Evolutionary conservation across 805 yeast genomes (phyloP).

Genomic region (Zygosaccharomyces bailii): DNA sequence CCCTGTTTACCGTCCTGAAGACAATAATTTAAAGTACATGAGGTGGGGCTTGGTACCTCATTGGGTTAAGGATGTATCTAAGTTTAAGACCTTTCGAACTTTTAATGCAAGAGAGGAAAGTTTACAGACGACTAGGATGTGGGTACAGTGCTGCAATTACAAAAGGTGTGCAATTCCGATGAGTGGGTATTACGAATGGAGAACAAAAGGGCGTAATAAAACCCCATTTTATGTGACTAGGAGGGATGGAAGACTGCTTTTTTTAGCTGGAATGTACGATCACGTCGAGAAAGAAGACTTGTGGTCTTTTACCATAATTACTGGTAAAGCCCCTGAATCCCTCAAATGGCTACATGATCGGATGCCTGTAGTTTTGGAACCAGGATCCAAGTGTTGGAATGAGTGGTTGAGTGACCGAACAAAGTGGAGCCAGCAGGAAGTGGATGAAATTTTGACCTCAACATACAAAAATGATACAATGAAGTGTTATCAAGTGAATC

Average conservation of each 20-base stretch:
- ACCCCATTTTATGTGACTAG: conserved; percentile 65
- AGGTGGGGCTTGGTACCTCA: conserved; percentile 76
- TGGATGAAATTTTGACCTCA: conserved; percentile 42
- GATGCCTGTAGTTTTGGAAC: conserved; percentile 70
- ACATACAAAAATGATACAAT: conserved; percentile 38
- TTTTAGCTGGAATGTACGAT: conserved; percentile 59
- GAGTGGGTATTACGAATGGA: conserved; percentile 88
- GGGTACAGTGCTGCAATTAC: conserved; percentile 50
- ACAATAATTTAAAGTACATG: conserved; percentile 49
- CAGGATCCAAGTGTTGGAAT: conserved; percentile 55
- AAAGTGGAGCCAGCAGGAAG: conserved; percentile 39
- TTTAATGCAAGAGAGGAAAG: conserved; percentile 77
- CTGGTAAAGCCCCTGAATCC: conserved; percentile 63
- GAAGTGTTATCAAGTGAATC: conserved; percentile 52
- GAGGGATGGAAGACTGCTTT: conserved; percentile 50
- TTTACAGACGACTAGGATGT: conserved; percentile 44
- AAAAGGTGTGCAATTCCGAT: conserved; percentile 74
- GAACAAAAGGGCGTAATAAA: conserved; percentile 38
- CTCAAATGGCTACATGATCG: conserved; percentile 69
- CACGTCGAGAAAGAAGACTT: conserved; percentile 23
- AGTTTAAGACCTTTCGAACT: conserved; percentile 42
- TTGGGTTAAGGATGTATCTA: conserved; percentile 48
- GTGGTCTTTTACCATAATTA: conserved; percentile 63
- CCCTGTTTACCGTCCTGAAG: conserved; percentile 37
- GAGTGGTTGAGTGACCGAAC: conserved; percentile 53